phyloP scores from a whole-genome alignment of 1,284 basidiomycete genomes.

The Paramarasmius palmivorus region DNA sequence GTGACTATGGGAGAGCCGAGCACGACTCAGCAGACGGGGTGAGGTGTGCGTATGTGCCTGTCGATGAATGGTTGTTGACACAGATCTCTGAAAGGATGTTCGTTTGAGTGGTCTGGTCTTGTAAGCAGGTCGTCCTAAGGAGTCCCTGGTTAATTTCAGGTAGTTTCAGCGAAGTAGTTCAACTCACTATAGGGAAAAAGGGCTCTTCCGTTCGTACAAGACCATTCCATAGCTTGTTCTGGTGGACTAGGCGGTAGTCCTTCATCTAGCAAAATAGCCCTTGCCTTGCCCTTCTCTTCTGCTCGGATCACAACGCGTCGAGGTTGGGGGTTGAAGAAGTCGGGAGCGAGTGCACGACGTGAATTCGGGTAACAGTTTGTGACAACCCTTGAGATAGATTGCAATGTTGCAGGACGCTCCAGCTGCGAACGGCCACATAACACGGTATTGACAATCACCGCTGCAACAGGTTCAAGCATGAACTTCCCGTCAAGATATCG shows the following conservation, averaged over 20 bases:
- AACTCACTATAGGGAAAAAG: conserved; percentile 30
- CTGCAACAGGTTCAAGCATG: conserved; percentile 57
- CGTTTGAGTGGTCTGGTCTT: not conserved
- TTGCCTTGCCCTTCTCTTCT: conserved; percentile 48
- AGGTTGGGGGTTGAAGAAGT: conserved; percentile 58
- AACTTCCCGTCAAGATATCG: conserved; percentile 34
- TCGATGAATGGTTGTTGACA: conserved; percentile 20
- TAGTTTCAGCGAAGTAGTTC: not conserved
- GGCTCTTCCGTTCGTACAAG: conserved; percentile 25
- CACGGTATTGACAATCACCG: conserved; percentile 50
- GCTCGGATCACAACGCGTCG: conserved; percentile 36
- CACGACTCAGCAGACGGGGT: conserved; percentile 6
- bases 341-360: conserved; percentile 32
- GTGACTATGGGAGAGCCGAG: not conserved
- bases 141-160: not conserved
- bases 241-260: conserved; percentile 19
- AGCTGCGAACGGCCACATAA: conserved; percentile 39
- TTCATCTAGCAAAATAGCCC: conserved; percentile 31
- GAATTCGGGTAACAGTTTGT: conserved; percentile 19
- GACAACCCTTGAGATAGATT: conserved; percentile 29
- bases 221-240: conserved; percentile 41
- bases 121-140: conserved; percentile 26
- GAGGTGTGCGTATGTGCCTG: not conserved
- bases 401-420: conserved; percentile 26
- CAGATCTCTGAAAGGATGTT: conserved; percentile 13